Evolutionary conservation across 1,284 basidiomycete genomes (phyloP).

Genomic region (Malassezia restricta): DNA sequence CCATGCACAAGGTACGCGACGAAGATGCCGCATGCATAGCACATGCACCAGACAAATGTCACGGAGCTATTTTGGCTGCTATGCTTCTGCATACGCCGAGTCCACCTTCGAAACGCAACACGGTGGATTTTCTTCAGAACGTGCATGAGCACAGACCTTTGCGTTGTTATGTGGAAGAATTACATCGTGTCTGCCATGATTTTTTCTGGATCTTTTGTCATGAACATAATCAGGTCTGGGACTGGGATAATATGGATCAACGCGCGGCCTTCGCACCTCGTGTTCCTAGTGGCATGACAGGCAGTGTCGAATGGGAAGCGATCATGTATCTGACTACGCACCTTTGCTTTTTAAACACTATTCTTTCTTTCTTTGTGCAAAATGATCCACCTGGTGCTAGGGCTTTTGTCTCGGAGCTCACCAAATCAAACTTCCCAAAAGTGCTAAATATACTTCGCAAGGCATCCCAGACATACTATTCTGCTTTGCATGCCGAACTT

Average conservation of each 20-base stretch:
- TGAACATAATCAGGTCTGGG: conserved; percentile 79
- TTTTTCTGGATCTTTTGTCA: conserved; percentile 99
- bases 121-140: conserved; percentile 66
- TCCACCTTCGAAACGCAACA: conserved; percentile 23
- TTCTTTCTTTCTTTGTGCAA: conserved; percentile 17
- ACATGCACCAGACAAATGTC: not conserved
- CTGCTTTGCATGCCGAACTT: conserved; percentile 34
- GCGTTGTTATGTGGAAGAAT: conserved; percentile 77
- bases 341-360: conserved; percentile 24
- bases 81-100: conserved; percentile 29
- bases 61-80: conserved; percentile 20
- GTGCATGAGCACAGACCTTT: conserved; percentile 72
- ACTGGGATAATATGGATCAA: conserved; percentile 66
- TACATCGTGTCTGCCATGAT: conserved; percentile 78
- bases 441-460: conserved; percentile 22
- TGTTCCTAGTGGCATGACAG: conserved; percentile 94
- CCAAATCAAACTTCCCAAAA: conserved; percentile 25
- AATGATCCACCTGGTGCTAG: conserved; percentile 13
- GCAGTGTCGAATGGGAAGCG: conserved; percentile 93
- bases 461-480: conserved; percentile 33
- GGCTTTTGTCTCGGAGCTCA: conserved; percentile 17
- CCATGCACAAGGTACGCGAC: not conserved
- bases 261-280: conserved; percentile 73
- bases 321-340: conserved; percentile 64
- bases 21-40: not conserved